Evolutionary conservation across 306 rosid species (phyloP).

Genomic region (Quercus engelmannii): DNA sequence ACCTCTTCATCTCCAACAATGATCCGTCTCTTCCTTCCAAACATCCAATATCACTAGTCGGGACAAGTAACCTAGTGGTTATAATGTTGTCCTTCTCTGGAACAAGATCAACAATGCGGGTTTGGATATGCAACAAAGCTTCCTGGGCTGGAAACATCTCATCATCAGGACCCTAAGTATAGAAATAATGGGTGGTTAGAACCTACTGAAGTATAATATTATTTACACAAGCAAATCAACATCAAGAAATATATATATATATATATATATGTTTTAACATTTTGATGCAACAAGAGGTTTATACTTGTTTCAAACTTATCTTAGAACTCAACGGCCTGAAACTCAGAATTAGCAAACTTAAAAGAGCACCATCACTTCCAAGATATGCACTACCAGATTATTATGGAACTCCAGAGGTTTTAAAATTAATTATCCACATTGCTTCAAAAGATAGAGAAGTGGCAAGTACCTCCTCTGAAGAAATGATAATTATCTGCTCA

Average conservation of each 20-base stretch:
- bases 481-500: constrained; percentile 75
- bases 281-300: constrained; percentile 9
- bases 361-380: constrained; percentile 3
- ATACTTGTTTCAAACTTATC: constrained; percentile 6
- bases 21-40: constrained; percentile 93
- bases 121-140: constrained; percentile 95
- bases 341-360: background rate
- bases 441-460: constrained; percentile 13
- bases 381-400: background rate
- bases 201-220: background rate
- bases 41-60: constrained; percentile 73
- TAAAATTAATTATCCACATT: background rate
- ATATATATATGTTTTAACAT: background rate
- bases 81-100: constrained; percentile 71
- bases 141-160: constrained; percentile 99
- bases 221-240: background rate
- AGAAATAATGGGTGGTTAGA: constrained; percentile 31
- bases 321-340: constrained; percentile 13
- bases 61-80: constrained; percentile 85
- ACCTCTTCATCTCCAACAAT: constrained; percentile 66
- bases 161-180: constrained; percentile 82
- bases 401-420: constrained; percentile 7
- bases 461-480: constrained; percentile 84
- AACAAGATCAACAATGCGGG: constrained; percentile 76
- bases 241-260: background rate